These are phyloP conservation scores for Taphrina betulina DNA, from an alignment of 1,139 yeast genomes.

Conservation along the genomic window DNA sequence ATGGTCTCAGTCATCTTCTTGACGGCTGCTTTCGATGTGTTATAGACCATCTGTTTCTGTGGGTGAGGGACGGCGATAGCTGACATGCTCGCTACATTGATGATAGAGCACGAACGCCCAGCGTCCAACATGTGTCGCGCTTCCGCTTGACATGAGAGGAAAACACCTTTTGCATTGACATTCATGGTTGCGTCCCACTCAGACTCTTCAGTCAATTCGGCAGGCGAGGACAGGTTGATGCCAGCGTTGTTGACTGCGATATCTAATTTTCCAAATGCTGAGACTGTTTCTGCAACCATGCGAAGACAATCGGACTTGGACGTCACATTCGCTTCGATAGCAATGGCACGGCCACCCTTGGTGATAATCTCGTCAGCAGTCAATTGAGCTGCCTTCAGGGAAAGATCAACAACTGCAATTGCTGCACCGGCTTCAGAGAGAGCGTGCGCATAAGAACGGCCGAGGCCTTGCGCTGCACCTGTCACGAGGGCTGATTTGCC, in stretches of 20 bases:
- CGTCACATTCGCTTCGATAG: slow-evolving; percentile 29
- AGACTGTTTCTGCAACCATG: slow-evolving; percentile 81
- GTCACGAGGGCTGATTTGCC: slow-evolving; percentile 85
- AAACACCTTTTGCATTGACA: slow-evolving; percentile 76
- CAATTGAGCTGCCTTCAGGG: slow-evolving; percentile 58
- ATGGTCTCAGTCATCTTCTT: slow-evolving; percentile 56
- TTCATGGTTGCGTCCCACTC: slow-evolving; percentile 47
- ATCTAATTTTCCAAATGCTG: slow-evolving; percentile 85
- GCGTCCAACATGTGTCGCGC: slow-evolving; percentile 69
- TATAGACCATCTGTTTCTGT: slow-evolving; percentile 61
- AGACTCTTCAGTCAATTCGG: slow-evolving; percentile 16
- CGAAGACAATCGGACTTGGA: slow-evolving; percentile 62
- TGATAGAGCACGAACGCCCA: slow-evolving; percentile 58
- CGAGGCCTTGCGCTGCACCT: slow-evolving; percentile 85
- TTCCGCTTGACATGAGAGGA: slow-evolving; percentile 64
- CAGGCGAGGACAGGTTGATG: slow-evolving; percentile 55
- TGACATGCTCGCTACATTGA: slow-evolving; percentile 65
- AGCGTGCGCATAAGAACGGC: slow-evolving; percentile 78
- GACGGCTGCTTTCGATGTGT: slow-evolving; percentile 62
- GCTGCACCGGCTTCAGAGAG: slow-evolving; percentile 90
- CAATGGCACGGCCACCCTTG: slow-evolving; percentile 58
- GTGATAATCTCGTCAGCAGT: slow-evolving; percentile 58
- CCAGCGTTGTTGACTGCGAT: slow-evolving; percentile 95
- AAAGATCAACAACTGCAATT: slow-evolving; percentile 64
- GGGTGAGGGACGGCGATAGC: slow-evolving; percentile 67